Evolutionary conservation across 176 grass and related monocot genomes (phyloP).

Genomic region (Tuctoria greenei): DNA sequence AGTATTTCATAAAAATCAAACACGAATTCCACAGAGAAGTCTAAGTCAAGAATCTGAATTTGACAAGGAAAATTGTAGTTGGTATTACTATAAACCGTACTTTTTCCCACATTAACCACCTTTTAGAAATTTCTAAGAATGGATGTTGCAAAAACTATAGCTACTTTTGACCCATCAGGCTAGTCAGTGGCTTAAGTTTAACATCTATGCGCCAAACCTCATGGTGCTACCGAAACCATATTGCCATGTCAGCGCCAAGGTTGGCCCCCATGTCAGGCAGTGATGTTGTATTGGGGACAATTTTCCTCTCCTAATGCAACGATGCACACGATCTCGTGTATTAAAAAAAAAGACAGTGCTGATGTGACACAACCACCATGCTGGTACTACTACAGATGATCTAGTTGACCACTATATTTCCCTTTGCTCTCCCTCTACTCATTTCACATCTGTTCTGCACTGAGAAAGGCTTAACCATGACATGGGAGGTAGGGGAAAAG

Average conservation of each 20-base stretch:
- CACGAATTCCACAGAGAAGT: not conserved
- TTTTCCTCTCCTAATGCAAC: too few species aligned
- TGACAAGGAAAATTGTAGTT: not conserved
- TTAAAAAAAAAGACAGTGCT: not conserved
- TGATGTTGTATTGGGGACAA: too few species aligned
- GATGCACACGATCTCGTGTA: too few species aligned
- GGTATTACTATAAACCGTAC: not conserved
- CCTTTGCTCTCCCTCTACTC: not conserved
- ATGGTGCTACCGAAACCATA: not conserved
- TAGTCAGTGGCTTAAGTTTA: not conserved
- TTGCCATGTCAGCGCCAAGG: not conserved
- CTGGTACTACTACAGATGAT: not conserved
- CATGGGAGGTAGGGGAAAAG: not conserved
- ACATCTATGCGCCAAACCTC: not conserved
- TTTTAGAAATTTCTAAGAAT: not conserved
- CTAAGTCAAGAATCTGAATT: not conserved
- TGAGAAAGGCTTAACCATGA: not conserved
- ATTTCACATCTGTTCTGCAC: not conserved
- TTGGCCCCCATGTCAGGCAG: not conserved
- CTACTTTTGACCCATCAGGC: not conserved
- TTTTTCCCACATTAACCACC: not conserved
- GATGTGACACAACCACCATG: not conserved
- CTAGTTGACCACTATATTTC: not conserved
- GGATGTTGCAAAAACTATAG: not conserved
- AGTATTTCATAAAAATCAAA: constrained; percentile 1